These are phyloP conservation scores for Xylaria castorea DNA, from an alignment of 495 filamentous ascomycete genomes.

Conservation along the genomic window DNA sequence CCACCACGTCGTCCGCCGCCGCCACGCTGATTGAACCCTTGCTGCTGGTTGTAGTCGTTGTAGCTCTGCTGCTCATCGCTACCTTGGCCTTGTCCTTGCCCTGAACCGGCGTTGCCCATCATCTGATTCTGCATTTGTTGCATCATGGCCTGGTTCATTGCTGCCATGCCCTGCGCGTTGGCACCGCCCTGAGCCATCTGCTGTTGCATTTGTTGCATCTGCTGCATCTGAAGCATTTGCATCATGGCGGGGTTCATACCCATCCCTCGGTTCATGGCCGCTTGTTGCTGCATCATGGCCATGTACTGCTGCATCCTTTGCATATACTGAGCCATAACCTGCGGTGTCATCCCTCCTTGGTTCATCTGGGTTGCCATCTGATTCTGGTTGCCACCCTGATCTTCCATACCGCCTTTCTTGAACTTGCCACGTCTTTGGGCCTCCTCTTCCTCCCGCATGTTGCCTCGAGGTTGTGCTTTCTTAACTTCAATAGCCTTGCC, in stretches of 20 bases:
- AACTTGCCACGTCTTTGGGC: conserved; percentile 69
- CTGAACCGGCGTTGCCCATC: conserved; percentile 56
- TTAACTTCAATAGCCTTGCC: conserved; percentile 98
- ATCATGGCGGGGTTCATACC: conserved; percentile 70
- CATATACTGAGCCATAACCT: conserved; percentile 98
- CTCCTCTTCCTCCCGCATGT: conserved; percentile 90
- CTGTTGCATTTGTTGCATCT: conserved; percentile 86
- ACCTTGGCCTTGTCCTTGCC: conserved; percentile 44
- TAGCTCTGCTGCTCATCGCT: conserved; percentile 40
- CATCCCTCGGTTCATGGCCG: conserved; percentile 67
- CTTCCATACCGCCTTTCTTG: conserved; percentile 54
- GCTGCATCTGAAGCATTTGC: conserved; percentile 69
- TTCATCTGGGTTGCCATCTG: conserved; percentile 51
- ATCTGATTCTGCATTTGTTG: conserved; percentile 76
- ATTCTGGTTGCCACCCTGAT: conserved; percentile 47
- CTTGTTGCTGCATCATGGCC: conserved; percentile 86
- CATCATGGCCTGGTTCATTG: conserved; percentile 83
- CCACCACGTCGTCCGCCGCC: conserved; percentile 44
- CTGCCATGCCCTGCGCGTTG: conserved; percentile 54
- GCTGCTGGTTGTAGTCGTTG: conserved; percentile 80
- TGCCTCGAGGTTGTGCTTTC: conserved; percentile 94
- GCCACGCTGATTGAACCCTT: conserved; percentile 79
- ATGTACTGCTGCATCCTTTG: conserved; percentile 98
- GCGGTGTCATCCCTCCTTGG: conserved; percentile 80
- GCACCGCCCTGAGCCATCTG: conserved; percentile 59